Percentiles rank a stretch among this genome's conserved stretches.
Conservation (phyloP, 2,329 filamentous ascomycete genomes). For the Epichloe glyceriae region DNA sequence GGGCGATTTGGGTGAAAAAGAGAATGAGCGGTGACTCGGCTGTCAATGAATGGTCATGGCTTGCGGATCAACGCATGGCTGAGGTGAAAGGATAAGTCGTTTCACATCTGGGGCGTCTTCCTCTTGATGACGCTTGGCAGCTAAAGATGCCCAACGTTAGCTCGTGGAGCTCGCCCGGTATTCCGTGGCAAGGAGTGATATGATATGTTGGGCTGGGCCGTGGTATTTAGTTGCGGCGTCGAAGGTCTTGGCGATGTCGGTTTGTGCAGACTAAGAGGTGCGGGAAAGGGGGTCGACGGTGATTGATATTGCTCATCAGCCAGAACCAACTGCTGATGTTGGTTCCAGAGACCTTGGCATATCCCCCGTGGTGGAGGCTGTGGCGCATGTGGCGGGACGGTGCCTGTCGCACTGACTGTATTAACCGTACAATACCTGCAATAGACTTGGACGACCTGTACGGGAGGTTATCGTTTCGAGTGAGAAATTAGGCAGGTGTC, state of each 20-base stretch:
- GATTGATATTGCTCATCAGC: not conserved
- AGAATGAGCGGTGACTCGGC: slow-evolving; percentile 13
- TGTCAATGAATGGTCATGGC: slow-evolving; percentile 26
- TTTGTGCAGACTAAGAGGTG: not conserved
- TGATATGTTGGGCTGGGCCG: not conserved
- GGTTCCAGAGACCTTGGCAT: no score
- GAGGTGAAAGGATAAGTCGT: slow-evolving; percentile 19
- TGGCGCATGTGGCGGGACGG: no score
- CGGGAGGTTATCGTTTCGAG: no score
- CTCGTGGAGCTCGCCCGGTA: not conserved
- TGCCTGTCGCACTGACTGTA: no score
- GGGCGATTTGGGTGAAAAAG: not conserved
- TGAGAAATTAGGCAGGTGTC: no score
- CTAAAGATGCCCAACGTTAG: not conserved
- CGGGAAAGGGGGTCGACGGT: not conserved
- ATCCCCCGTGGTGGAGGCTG: no score
- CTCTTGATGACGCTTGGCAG: slow-evolving; percentile 1
- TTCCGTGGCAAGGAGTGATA: not conserved
- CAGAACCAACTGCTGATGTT: not conserved
- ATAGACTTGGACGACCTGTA: no score
- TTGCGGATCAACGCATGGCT: slow-evolving; percentile 30
- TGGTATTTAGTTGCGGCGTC: not conserved
- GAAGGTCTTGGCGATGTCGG: not conserved
- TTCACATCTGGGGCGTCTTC: slow-evolving; percentile 25
- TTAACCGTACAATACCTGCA: no score